phyloP scores from a whole-genome alignment of 176 grass and related monocot genomes.

The Sorghum bicolor region DNA sequence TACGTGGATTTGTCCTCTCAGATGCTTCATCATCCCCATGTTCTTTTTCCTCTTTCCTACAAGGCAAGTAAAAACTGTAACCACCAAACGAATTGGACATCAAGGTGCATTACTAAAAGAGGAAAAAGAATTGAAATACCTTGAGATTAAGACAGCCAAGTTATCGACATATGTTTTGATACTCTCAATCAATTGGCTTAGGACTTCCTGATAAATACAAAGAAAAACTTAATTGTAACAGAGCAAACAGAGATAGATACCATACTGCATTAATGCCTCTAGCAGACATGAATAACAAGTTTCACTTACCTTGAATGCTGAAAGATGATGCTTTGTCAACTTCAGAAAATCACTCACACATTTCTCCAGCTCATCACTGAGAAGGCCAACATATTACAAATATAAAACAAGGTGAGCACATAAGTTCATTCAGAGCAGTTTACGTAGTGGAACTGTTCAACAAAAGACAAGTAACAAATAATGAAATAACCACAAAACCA shows the following conservation, averaged over 20 bases:
- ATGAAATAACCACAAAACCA: conserved; percentile 4
- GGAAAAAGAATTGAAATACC: conserved; percentile 27
- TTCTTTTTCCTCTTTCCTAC: conserved; percentile 41
- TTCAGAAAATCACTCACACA: conserved; percentile 61
- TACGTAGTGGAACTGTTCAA: not conserved
- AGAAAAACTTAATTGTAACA: not conserved
- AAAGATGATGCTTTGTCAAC: conserved; percentile 91
- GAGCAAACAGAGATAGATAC: not conserved
- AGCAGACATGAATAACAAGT: conserved; percentile 11
- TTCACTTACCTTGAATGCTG: conserved; percentile 61
- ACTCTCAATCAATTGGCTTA: conserved; percentile 52
- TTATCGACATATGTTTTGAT: conserved; percentile 78
- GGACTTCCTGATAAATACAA: conserved; percentile 53
- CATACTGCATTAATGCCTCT: conserved; percentile 3
- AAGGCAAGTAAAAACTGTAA: conserved; percentile 29
- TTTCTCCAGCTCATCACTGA: conserved; percentile 83
- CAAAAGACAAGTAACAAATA: conserved; percentile 14
- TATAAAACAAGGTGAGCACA: conserved; percentile 16
- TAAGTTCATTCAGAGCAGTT: conserved; percentile 13
- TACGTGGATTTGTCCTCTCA: conserved; percentile 56
- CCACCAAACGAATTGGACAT: not conserved
- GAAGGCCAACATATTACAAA: conserved; percentile 13
- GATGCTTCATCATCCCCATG: conserved; percentile 41
- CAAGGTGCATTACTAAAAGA: not conserved
- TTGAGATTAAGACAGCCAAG: conserved; percentile 58